Conservation (phyloP, 1,284 basidiomycete species). For the Hypsizygus ulmarius region DNA sequence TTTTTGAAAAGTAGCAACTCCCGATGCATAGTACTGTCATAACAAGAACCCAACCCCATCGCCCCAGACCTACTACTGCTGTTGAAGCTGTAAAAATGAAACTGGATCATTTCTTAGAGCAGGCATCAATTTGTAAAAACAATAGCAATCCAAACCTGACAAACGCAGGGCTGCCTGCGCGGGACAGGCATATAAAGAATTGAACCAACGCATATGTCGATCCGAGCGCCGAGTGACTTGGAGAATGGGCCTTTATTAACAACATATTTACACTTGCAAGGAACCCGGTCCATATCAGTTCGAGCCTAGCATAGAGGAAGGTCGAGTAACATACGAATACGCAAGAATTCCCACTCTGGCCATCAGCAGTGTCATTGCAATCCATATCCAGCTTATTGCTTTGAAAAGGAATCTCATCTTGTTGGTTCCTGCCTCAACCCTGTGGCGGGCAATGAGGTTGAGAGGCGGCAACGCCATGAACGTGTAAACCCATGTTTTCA, state of each 20-base stretch:
- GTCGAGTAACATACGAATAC: conserved; percentile 36
- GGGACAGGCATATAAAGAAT: conserved; percentile 54
- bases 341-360: conserved; percentile 36
- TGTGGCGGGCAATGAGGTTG: conserved; percentile 36
- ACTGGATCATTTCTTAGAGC: conserved; percentile 25
- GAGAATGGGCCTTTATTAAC: conserved; percentile 48
- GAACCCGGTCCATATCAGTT: background rate
- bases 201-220: conserved; percentile 57
- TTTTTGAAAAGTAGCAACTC: conserved; percentile 22
- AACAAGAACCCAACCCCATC: conserved; percentile 38
- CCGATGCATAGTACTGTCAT: conserved; percentile 28
- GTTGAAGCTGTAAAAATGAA: conserved; percentile 42
- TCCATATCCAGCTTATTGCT: conserved; percentile 37
- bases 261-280: conserved; percentile 52
- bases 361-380: conserved; percentile 34
- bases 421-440: conserved; percentile 24
- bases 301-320: background rate
- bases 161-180: conserved; percentile 54
- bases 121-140: background rate
- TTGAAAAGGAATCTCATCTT: conserved; percentile 20
- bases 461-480: conserved; percentile 41
- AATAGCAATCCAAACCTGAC: conserved; percentile 37
- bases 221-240: conserved; percentile 47
- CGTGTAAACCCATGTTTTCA: conserved; percentile 41
- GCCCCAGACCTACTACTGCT: conserved; percentile 33